phyloP scores from a whole-genome alignment of 768 basidiomycete genomes.

The Paxillus involutus region DNA sequence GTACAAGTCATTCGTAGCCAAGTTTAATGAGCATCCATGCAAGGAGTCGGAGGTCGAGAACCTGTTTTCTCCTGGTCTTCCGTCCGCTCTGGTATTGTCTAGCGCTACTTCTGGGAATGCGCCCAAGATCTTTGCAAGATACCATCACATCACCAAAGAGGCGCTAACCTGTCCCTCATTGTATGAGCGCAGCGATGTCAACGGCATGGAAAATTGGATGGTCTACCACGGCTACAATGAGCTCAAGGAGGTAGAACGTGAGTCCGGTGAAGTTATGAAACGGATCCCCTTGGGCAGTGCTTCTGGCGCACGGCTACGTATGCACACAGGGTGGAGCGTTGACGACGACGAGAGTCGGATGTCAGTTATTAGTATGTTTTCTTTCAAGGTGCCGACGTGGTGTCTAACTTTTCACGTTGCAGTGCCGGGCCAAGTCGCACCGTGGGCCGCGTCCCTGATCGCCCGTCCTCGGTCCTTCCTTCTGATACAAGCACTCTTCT shows the following conservation, averaged over 20 bases:
- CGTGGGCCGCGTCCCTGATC: background rate
- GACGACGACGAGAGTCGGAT: background rate
- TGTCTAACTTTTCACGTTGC: background rate
- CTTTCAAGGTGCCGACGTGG: background rate
- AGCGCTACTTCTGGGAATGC: too few relatives aligned
- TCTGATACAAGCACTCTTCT: slow-evolving; percentile 7
- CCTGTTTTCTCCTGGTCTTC: too few relatives aligned
- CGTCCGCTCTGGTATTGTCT: too few relatives aligned
- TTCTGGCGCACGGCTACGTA: background rate
- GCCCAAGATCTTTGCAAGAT: background rate
- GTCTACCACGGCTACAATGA: background rate
- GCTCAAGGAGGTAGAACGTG: background rate
- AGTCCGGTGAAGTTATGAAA: background rate
- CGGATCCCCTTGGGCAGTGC: background rate
- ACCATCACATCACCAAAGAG: background rate
- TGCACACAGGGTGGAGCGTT: background rate
- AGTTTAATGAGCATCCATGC: too few relatives aligned
- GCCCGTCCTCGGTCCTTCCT: slow-evolving; percentile 3
- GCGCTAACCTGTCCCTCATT: background rate
- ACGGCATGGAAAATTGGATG: background rate
- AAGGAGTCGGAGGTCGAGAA: too few relatives aligned
- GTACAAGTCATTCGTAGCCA: too few relatives aligned
- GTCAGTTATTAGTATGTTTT: background rate
- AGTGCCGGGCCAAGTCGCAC: slow-evolving; percentile 4
- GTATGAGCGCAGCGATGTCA: background rate